Evolutionary conservation across 2,329 filamentous ascomycete species (phyloP).

Genomic region (Chrysosporium queenslandicum): DNA sequence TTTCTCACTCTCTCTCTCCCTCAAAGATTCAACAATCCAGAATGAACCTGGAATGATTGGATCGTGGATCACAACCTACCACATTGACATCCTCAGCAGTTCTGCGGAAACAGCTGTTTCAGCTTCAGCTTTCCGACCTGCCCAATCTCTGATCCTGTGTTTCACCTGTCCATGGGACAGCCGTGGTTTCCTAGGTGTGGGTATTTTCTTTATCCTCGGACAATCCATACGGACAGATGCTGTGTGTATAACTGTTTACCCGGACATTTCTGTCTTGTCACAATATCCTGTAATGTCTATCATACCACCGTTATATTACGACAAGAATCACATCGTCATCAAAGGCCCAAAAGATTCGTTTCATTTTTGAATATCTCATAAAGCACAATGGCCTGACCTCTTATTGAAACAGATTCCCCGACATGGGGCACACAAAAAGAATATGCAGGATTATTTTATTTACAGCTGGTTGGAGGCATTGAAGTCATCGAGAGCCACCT

Average conservation of each 20-base stretch:
- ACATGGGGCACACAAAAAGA: background rate
- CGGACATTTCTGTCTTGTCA: too few relatives aligned
- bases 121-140: background rate
- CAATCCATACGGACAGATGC: background rate
- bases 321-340: background rate
- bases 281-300: too few relatives aligned
- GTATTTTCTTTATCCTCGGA: background rate
- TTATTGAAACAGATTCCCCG: conserved; percentile 10
- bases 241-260: too few relatives aligned
- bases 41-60: background rate
- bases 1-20: too few relatives aligned
- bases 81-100: background rate
- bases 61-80: background rate
- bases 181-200: background rate
- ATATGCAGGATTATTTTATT: conserved; percentile 21
- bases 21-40: too few relatives aligned
- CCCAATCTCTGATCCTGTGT: background rate
- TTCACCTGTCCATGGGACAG: conserved; percentile 3
- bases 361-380: conserved; percentile 6
- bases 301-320: too few relatives aligned
- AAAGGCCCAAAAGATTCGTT: background rate
- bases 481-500: conserved; percentile 81
- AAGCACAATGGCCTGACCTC: conserved; percentile 5
- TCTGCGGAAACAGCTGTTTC: conserved; percentile 9
- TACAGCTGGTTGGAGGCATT: conserved; percentile 72